A percentile compares a stretch with the other conserved stretches of the same genome.
Evolutionary conservation across 2,329 filamentous ascomycete species (phyloP).

Genomic region (Exutisphaerella laricina): DNA sequence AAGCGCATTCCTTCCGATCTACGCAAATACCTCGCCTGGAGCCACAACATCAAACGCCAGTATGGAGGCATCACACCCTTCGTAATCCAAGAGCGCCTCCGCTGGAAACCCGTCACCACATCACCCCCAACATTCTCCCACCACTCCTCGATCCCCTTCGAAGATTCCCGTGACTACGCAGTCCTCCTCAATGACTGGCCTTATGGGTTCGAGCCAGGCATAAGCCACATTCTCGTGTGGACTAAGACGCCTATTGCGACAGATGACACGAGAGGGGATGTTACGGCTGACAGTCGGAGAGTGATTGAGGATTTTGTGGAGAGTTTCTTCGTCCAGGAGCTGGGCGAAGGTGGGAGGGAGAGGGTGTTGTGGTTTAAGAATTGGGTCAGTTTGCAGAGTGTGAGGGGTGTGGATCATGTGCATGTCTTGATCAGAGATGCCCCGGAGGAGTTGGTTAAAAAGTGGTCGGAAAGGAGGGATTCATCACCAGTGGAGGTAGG

Average conservation of each 20-base stretch:
- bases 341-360: constrained; percentile 32
- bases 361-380: constrained; percentile 62
- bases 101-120: constrained; percentile 41
- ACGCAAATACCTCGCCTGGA: constrained; percentile 56
- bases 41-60: constrained; percentile 46
- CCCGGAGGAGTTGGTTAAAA: constrained; percentile 31
- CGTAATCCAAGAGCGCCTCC: constrained; percentile 50
- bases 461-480: constrained; percentile 28
- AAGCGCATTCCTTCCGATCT: constrained; percentile 56
- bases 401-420: constrained; percentile 53
- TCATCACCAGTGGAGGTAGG: too few species aligned
- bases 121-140: constrained; percentile 37
- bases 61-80: constrained; percentile 55
- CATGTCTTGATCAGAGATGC: constrained; percentile 50
- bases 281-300: constrained; percentile 46
- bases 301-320: constrained; percentile 48
- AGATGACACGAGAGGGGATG: constrained; percentile 43
- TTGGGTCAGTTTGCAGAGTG: constrained; percentile 56
- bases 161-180: constrained; percentile 49
- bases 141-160: constrained; percentile 48
- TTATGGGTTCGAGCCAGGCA: constrained; percentile 52
- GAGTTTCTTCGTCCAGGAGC: constrained; percentile 44
- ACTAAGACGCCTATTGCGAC: constrained; percentile 47
- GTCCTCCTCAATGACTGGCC: constrained; percentile 60
- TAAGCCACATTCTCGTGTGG: constrained; percentile 56